Percentiles rank a stretch among this genome's conserved stretches.
phyloP scores from a whole-genome alignment of 768 basidiomycete species.

The Rhodotorula paludigena region DNA sequence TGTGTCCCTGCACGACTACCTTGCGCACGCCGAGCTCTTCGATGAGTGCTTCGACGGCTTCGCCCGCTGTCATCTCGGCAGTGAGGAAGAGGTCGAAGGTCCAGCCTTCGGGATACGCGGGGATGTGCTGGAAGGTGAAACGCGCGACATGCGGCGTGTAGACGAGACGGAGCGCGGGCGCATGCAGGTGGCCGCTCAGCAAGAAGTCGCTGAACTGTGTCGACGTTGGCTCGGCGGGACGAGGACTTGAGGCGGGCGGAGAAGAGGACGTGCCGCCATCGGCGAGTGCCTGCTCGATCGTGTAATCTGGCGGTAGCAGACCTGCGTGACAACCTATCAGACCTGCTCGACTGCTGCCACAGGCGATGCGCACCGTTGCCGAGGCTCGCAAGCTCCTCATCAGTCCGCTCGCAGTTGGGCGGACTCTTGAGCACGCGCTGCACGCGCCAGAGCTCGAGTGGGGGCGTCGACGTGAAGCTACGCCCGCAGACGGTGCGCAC shows the following conservation, averaged over 20 bases:
- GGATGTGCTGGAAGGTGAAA: conserved; percentile 59
- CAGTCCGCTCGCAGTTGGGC: conserved; percentile 58
- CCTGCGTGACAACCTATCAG: conserved; percentile 2
- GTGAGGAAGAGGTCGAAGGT: conserved; percentile 64
- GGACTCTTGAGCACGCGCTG: conserved; percentile 26
- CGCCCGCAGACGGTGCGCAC: conserved; percentile 14
- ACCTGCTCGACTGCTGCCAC: neutral
- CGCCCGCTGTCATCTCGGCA: conserved; percentile 56
- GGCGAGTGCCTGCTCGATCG: conserved; percentile 38
- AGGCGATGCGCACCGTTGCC: neutral
- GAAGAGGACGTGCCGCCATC: conserved; percentile 50
- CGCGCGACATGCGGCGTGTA: conserved; percentile 62
- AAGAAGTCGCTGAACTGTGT: conserved; percentile 63
- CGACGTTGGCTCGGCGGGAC: conserved; percentile 43
- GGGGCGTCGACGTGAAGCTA: neutral
- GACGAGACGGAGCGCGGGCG: conserved; percentile 64
- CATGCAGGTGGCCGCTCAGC: conserved; percentile 63
- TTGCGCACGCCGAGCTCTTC: conserved; percentile 68
- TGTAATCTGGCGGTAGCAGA: conserved; percentile 3
- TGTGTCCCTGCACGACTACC: conserved; percentile 58
- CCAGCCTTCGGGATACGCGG: conserved; percentile 71
- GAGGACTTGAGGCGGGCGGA: conserved; percentile 51
- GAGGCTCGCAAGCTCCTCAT: conserved; percentile 64
- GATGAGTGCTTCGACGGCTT: conserved; percentile 55
- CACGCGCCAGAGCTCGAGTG: conserved; percentile 28